Evolutionary conservation across 495 filamentous ascomycete species (phyloP).

Genomic region (Pseudomonodictys pantanalensis): DNA sequence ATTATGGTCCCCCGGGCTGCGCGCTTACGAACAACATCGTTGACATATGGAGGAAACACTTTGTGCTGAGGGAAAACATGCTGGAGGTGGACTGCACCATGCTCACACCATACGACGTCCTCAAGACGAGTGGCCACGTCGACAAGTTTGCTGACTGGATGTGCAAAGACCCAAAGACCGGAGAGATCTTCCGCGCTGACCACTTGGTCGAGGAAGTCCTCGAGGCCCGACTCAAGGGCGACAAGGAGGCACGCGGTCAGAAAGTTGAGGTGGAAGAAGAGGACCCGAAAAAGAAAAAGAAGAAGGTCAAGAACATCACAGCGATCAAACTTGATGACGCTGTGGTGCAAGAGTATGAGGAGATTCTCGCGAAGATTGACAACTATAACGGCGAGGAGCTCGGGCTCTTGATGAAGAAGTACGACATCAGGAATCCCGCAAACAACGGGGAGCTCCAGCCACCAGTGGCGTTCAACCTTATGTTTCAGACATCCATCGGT

Average conservation of each 20-base stretch:
- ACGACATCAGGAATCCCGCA: constrained; percentile 62
- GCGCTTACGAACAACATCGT: constrained; percentile 69
- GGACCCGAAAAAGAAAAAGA: constrained; percentile 59
- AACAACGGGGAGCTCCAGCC: constrained; percentile 59
- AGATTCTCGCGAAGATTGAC: constrained; percentile 68
- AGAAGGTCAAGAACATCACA: constrained; percentile 54
- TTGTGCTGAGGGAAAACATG: constrained; percentile 49
- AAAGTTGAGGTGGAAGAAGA: constrained; percentile 53
- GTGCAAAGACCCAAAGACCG: constrained; percentile 97
- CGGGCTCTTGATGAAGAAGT: constrained; percentile 63
- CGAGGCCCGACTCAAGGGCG: constrained; percentile 69
- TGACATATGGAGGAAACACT: constrained; percentile 79
- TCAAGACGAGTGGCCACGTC: constrained; percentile 96
- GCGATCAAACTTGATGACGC: constrained; percentile 63
- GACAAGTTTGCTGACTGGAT: constrained; percentile 99
- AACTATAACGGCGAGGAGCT: constrained; percentile 68
- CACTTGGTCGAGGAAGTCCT: constrained; percentile 94
- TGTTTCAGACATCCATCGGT: constrained; percentile 71
- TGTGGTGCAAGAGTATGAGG: constrained; percentile 64
- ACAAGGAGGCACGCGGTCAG: constrained; percentile 54
- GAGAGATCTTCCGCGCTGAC: constrained; percentile 93
- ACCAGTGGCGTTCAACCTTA: constrained; percentile 69
- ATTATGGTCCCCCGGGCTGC: constrained; percentile 48
- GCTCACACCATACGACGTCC: constrained; percentile 70
- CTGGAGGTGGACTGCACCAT: constrained; percentile 47